Evolutionary conservation across 441 rosid species (phyloP).

Genomic region (Arabidopsis lyrata): DNA sequence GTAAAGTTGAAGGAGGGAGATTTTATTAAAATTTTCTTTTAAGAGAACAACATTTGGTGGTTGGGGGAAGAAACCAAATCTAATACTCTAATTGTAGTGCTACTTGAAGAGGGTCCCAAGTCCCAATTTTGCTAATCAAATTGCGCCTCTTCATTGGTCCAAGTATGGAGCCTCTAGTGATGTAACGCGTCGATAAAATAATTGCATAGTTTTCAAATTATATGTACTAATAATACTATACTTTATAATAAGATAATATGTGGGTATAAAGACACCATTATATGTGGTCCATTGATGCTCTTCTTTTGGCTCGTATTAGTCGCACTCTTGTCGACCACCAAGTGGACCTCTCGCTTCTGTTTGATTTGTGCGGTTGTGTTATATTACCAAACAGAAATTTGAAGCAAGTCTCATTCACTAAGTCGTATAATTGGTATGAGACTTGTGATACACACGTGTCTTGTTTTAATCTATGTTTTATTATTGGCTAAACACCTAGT

Average conservation of each 20-base stretch:
- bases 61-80: conserved; percentile 39
- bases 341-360: conserved; percentile 31
- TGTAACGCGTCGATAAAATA: conserved; percentile 29
- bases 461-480: conserved; percentile 1
- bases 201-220: conserved; percentile 7
- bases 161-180: conserved; percentile 41
- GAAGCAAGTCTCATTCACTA: conserved; percentile 24
- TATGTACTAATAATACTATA: not conserved
- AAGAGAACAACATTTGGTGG: conserved; percentile 31
- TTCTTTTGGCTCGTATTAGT: conserved; percentile 23
- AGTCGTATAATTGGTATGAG: conserved; percentile 17
- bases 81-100: conserved; percentile 34
- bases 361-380: conserved; percentile 37
- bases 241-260: conserved; percentile 13
- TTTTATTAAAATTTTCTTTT: not conserved
- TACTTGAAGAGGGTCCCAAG: conserved; percentile 27
- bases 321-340: conserved; percentile 33
- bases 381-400: conserved; percentile 30
- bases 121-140: conserved; percentile 23
- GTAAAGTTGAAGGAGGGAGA: conserved; percentile 6
- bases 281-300: conserved; percentile 40
- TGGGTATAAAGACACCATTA: conserved; percentile 42
- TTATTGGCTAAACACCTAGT: conserved; percentile 12
- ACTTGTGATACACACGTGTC: conserved; percentile 18
- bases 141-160: conserved; percentile 42